Evolutionary conservation across 176 grass and related monocot species (phyloP), one percentile per base, ranked within the genome.

Genomic region (Pontederia crassipes): DNA sequence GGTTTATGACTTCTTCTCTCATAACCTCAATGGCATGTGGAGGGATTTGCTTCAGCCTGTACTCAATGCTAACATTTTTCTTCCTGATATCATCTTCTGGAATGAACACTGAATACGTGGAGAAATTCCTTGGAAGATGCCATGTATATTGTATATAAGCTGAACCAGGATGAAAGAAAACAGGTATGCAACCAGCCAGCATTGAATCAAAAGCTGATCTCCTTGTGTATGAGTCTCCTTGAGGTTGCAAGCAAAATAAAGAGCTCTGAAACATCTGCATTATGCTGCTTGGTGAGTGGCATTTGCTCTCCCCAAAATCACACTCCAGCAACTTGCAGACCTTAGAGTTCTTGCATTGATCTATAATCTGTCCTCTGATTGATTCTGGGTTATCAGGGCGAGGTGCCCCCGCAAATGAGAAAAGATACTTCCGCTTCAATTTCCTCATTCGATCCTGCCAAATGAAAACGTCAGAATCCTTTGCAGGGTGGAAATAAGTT

Each of bases 131-230:
- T 2, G 89, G 81, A 4, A 89, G 69, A 78, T 95, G 82, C 89
- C 85, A 95, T 55, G 24, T 67, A 73, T 95, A 95, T 70, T 89
- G 85, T 8, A 55, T 63, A 62, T 85, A 75, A 4, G 85, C 82
- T 1, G 89, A 85, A 15, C 53, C 54, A 13, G 32, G 62, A 58
- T 82, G 76, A 66, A 95, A 95, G 73, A 95, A 95, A 5, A 95
- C 85, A 1, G 89, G 89, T 58, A 95, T 75, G 70, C 89, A 95
- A 28, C 85, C 85, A 0, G 85, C 76, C 12, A 91, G 57, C 65
- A 95, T 85, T 24, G 89, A 86, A 70, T 95, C 85, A 53, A 95
- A 95, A 46, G 79, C 69, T 4, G 89, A 95, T 28, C 76, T 74
- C 4, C 89, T 79, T 6, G 89, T 95, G 46, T 59, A 72, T 17